Percentiles rank a stretch among this genome's conserved stretches.
Evolutionary conservation across 2,329 filamentous ascomycete species (phyloP).

Genomic region (Monilinia vaccinii-corymbosi): DNA sequence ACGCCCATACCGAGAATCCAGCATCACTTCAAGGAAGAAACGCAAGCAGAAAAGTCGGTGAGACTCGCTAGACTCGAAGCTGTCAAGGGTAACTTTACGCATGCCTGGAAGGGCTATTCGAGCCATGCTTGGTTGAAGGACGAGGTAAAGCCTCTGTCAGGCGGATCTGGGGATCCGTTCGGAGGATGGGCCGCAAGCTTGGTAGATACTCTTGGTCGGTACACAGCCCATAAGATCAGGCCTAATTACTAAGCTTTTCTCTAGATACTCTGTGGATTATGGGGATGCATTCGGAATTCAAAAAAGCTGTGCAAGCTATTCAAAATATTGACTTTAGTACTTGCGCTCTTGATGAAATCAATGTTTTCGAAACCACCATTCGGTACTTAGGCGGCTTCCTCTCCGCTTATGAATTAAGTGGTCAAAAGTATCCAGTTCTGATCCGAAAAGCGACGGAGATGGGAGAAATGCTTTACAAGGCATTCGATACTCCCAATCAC

Average conservation of each 20-base stretch:
- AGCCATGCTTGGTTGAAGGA: constrained; percentile 75
- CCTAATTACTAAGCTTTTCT: constrained; percentile 23
- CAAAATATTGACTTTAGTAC: constrained; percentile 42
- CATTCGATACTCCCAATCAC: constrained; percentile 45
- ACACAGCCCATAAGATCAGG: not conserved
- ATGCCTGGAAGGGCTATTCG: constrained; percentile 71
- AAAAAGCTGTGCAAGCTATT: constrained; percentile 49
- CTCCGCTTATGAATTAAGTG: constrained; percentile 31
- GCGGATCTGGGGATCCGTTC: constrained; percentile 64
- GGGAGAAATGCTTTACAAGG: constrained; percentile 28
- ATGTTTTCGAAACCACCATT: constrained; percentile 34
- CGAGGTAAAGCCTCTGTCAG: constrained; percentile 66
- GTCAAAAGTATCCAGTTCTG: constrained; percentile 21
- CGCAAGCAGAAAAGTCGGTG: constrained; percentile 3
- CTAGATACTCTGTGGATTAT: constrained; percentile 82
- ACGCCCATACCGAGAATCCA: constrained; percentile 20
- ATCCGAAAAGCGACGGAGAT: constrained; percentile 26
- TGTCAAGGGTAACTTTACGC: constrained; percentile 21
- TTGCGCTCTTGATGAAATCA: constrained; percentile 17
- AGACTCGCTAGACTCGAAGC: constrained; percentile 12
- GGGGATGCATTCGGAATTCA: constrained; percentile 67
- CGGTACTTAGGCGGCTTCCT: constrained; percentile 32
- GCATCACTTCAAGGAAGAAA: constrained; percentile 13
- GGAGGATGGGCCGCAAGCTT: constrained; percentile 84
- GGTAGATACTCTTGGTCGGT: constrained; percentile 46